Base-by-base conservation (phyloP, 129 eudicot species). In the Mikania micrantha region DNA sequence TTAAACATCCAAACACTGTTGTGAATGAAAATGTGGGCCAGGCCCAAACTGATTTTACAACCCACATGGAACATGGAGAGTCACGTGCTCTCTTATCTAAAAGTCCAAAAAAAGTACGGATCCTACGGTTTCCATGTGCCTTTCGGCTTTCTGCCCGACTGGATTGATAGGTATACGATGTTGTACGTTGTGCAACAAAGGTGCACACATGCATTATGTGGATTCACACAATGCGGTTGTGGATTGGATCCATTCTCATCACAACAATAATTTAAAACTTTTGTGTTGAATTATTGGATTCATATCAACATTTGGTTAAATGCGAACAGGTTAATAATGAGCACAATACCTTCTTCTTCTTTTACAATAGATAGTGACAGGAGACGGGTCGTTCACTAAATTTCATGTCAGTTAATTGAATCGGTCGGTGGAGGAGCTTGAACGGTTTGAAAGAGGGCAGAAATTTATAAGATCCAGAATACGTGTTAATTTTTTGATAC, bases 61-160 rank as follows among this genome's bases (percentile, higher is more conserved):
- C 64, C 47, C 80, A 75, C 80, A 59, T 67, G 74, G 70, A 1
- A 32, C 36, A 32, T 32, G 36, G 36, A 1, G 25, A 1, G 25
- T 59, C 70, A 67, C 69, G 80, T 75, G 74, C 47, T 36, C 41
- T 48, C 22, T 17, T 7, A 12, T 45, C 29, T 36, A 48, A 75
- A 68, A 68, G 74, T 75, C 80, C 58, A 75, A 67, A 63, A 67
- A 59, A 69, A 47, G 70, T 67, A 75, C 79, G 74, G 79, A 16
- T 67, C 2, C 24, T 66, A 67, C 64, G 56, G 70, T 67, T 20
- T 64, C n/a, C 72, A 74, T 31, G 68, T 75, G 68, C 79, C 36
- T 49, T 11, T 57, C 45, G 68, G 74, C 36, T 49, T 11, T 57
- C 45, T 64, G 56, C 10, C 36, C 8, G 52, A 16, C 13, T 28